phyloP scores from a whole-genome alignment of 2,329 filamentous ascomycete species.

The Verticillium isaacii region DNA sequence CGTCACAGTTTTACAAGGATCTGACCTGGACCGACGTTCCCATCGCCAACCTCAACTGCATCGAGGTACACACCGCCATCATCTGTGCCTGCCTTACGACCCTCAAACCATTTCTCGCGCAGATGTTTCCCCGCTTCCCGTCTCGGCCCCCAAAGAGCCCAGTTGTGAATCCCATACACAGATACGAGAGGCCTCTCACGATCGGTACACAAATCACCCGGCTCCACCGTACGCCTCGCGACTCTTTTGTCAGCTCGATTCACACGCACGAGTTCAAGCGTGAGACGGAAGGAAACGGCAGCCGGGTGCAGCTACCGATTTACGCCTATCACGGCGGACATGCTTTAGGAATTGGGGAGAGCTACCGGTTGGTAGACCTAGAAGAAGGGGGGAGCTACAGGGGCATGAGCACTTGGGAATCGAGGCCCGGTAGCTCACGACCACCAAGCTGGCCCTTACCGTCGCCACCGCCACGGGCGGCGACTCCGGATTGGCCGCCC shows the following conservation, averaged over 20 bases:
- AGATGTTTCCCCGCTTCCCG: conserved; percentile 19
- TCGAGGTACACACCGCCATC: conserved; percentile 30
- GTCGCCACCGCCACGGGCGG: not conserved
- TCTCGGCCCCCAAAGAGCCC: not conserved
- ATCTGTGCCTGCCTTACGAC: conserved; percentile 30
- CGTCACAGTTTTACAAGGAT: conserved; percentile 12
- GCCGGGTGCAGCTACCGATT: not conserved
- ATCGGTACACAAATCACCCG: conserved; percentile 11
- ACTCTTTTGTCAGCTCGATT: not conserved
- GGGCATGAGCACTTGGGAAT: not conserved
- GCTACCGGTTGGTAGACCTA: not conserved
- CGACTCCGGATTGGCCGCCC: not conserved
- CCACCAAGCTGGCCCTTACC: not conserved
- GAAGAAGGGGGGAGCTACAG: not conserved
- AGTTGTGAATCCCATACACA: not conserved
- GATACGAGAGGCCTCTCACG: conserved; percentile 12
- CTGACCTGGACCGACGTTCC: conserved; percentile 21
- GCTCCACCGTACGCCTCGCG: not conserved
- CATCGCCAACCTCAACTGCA: conserved; percentile 27
- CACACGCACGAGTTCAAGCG: not conserved
- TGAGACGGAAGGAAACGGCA: not conserved
- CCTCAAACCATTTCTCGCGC: conserved; percentile 31
- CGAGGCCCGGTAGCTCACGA: not conserved
- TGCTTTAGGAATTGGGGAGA: not conserved
- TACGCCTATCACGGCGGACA: not conserved